Evolutionary conservation across 2,329 filamentous ascomycete species (phyloP), one percentile per base, ranked within the genome.

Genomic region (Verticillium nubilum): DNA sequence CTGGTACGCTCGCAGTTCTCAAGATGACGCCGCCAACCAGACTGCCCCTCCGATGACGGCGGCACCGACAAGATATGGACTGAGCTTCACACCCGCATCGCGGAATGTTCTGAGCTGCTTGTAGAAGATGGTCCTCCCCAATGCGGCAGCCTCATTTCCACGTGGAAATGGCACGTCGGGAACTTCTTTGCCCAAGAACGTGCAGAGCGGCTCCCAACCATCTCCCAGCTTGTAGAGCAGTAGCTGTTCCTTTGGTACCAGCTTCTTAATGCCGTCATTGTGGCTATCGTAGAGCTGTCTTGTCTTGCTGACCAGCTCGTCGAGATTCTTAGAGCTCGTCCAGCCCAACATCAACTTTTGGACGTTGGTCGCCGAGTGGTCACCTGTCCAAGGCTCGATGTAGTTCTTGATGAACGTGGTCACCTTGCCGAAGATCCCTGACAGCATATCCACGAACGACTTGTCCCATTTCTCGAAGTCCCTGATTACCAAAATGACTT

Each of bases 401-500:
- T 58, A 59, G n/a, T 33, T 57, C 17, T 67, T 53, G 15, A 61
- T 61, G 25, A 71, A 60, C 1, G 58, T 28, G 0, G 56, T 63
- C 5, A 72, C 33, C 10, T 69, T 27, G 12, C 69, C 59, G 23
- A 70, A 47, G 3, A 35, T 56, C 1, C 25, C 31, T 3, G 31
- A 25, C 12, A 72, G 35, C 28, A 60, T 58, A 62, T 76, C 67
- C 2, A 69, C 60, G 1, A 73, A 58, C 57, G 70, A 73, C 17
- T 62, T 62, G 54, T 61, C 67, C 72, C 72, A 74, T 6, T 57
- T 60, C 0, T 72, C 69, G n/a, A 61, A 71, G 17, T 70, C 65
- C 1, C 71, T 65, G 9, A 68, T 60, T 1, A 71, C 68, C 63
- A 91, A 76, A 55, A 91, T 80, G 58, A 90, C 83, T 73, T 90